phyloP scores from a whole-genome alignment of 2,329 filamentous ascomycete genomes.

The Colletotrichum sp. region DNA sequence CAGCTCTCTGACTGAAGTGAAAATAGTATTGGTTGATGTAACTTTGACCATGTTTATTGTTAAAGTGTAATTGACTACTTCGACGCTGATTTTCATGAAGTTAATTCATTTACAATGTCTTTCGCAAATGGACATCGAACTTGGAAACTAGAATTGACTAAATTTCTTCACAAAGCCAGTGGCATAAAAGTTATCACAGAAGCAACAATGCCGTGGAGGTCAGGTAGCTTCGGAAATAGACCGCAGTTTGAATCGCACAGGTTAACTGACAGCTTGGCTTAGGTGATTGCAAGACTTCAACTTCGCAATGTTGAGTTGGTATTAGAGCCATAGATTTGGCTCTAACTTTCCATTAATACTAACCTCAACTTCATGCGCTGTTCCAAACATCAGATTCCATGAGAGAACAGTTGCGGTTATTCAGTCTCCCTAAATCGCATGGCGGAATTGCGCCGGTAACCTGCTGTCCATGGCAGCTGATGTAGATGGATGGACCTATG shows the following conservation, averaged over 20 bases:
- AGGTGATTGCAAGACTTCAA: not conserved
- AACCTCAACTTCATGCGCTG: too few species aligned
- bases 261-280: rapidly evolving
- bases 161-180: not conserved
- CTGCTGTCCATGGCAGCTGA: rapidly evolving
- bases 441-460: too few species aligned
- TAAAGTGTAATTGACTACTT: not conserved
- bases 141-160: too few species aligned
- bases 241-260: not conserved
- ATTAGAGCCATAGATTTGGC: too few species aligned
- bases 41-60: not conserved
- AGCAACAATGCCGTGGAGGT: rapidly evolving
- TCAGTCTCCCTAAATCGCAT: too few species aligned
- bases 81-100: not conserved
- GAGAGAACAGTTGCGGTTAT: too few species aligned
- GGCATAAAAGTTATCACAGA: rapidly evolving
- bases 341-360: too few species aligned
- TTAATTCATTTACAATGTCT: too few species aligned
- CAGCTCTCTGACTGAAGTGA: not conserved
- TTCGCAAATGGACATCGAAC: not conserved
- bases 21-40: not conserved
- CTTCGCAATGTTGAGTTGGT: not conserved
- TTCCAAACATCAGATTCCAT: too few species aligned
- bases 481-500: not conserved
- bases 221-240: rapidly evolving